Conservation (phyloP, 2,329 filamentous ascomycete species). For the Neonectria faginata region DNA sequence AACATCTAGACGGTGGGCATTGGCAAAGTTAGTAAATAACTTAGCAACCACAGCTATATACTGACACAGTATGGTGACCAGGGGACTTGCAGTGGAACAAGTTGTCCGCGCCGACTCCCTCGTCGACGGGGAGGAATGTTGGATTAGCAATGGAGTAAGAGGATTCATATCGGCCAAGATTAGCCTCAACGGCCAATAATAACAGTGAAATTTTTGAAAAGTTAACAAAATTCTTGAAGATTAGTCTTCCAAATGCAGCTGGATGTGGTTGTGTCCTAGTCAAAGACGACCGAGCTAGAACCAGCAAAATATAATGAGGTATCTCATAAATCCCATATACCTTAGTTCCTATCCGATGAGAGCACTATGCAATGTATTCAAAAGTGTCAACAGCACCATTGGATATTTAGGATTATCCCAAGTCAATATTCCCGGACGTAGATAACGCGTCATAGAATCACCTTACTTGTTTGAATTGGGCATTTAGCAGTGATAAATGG, state of each 20-base stretch:
- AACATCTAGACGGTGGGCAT: conserved; percentile 85
- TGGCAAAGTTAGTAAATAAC: conserved; percentile 66
- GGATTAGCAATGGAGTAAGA: conserved; percentile 88
- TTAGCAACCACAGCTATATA: not conserved
- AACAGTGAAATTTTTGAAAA: not conserved
- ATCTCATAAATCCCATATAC: too few species aligned
- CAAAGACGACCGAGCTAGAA: too few species aligned
- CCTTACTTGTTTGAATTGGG: too few species aligned
- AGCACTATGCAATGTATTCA: too few species aligned
- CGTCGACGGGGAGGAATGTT: conserved; percentile 79
- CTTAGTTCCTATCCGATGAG: too few species aligned
- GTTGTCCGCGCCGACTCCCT: conserved; percentile 70
- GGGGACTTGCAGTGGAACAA: conserved; percentile 73
- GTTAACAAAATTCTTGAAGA: not conserved
- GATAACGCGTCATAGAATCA: too few species aligned
- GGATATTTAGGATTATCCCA: too few species aligned
- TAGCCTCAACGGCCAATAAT: conserved; percentile 32
- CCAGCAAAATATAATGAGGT: too few species aligned
- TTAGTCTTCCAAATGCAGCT: not conserved
- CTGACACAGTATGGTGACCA: conserved; percentile 42
- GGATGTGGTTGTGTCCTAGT: too few species aligned
- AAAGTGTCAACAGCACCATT: too few species aligned
- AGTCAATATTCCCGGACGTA: too few species aligned
- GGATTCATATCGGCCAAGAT: conserved; percentile 74
- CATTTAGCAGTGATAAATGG: too few species aligned